Conservation (phyloP, 495 filamentous ascomycete species). For the Daldinia bambusicola region DNA sequence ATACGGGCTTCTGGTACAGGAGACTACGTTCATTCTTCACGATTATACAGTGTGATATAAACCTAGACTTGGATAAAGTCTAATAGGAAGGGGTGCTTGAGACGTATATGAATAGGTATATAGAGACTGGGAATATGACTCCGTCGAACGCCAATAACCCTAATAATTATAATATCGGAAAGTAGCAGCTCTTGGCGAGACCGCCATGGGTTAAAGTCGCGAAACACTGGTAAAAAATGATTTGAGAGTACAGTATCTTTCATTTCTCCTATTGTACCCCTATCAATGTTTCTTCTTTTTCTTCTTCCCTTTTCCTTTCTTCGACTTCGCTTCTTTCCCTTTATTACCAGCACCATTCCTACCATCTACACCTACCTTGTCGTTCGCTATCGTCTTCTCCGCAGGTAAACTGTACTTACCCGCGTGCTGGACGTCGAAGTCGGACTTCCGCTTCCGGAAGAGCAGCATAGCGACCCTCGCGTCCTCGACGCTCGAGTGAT, state of each 20-base stretch:
- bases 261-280: not conserved
- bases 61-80: not conserved
- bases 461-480: conserved; percentile 88
- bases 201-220: not conserved
- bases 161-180: not conserved
- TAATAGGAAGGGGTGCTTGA: no score
- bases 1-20: not conserved
- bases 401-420: conserved; percentile 65
- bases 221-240: not conserved
- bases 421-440: conserved; percentile 82
- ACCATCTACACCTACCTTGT: conserved; percentile 50
- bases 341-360: conserved; percentile 48
- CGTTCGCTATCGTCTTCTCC: conserved; percentile 52
- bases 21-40: not conserved
- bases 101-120: no score
- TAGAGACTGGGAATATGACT: not conserved
- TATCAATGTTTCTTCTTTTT: conserved; percentile 43
- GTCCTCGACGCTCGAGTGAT: conserved; percentile 81
- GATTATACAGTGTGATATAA: not conserved
- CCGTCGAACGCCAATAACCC: not conserved
- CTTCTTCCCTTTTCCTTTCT: conserved; percentile 43
- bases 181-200: not conserved
- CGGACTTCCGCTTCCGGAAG: conserved; percentile 80
- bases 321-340: conserved; percentile 62
- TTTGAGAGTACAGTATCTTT: not conserved